Evolutionary conservation across 108 stramenopile genomes (phyloP).

Genomic region (Mayamaea pseudoterrestris): DNA sequence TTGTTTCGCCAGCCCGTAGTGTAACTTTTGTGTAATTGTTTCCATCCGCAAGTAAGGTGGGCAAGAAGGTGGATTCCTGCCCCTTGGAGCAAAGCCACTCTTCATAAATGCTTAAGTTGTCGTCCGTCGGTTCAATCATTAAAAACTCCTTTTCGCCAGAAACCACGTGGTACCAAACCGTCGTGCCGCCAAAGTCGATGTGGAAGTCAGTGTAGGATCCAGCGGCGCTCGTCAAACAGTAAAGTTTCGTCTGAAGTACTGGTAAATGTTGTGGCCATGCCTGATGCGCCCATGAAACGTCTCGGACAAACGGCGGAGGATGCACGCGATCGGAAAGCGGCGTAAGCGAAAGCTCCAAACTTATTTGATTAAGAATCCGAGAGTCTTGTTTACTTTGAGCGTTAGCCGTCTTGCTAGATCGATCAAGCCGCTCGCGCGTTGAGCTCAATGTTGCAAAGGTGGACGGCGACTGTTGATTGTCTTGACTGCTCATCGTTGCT

Average conservation of each 20-base stretch:
- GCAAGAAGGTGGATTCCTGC: conserved; percentile 45
- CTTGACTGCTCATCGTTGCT: neutral
- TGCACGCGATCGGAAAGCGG: conserved; percentile 25
- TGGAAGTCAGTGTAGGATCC: conserved; percentile 92
- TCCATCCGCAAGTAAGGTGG: conserved; percentile 23
- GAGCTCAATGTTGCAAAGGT: neutral
- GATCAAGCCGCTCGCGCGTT: no score
- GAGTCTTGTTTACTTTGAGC: neutral
- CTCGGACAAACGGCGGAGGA: conserved; percentile 64
- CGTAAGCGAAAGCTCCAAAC: conserved; percentile 49
- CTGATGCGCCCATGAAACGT: conserved; percentile 69
- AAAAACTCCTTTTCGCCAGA: conserved; percentile 74
- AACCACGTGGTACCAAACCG: conserved; percentile 90
- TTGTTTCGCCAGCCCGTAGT: conserved; percentile 56
- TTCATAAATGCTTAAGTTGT: conserved; percentile 61
- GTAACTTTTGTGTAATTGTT: conserved; percentile 26
- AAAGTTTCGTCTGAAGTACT: conserved; percentile 45
- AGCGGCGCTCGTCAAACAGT: conserved; percentile 74
- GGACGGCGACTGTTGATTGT: neutral
- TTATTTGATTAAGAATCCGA: conserved; percentile 54
- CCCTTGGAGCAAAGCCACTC: conserved; percentile 59
- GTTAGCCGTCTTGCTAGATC: no score
- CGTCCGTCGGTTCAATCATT: conserved; percentile 55
- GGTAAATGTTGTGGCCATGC: conserved; percentile 42
- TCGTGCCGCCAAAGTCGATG: conserved; percentile 90